These are phyloP conservation scores for Botrytis aclada DNA, from an alignment of 2,329 filamentous ascomycete genomes.

Conservation along the genomic window DNA sequence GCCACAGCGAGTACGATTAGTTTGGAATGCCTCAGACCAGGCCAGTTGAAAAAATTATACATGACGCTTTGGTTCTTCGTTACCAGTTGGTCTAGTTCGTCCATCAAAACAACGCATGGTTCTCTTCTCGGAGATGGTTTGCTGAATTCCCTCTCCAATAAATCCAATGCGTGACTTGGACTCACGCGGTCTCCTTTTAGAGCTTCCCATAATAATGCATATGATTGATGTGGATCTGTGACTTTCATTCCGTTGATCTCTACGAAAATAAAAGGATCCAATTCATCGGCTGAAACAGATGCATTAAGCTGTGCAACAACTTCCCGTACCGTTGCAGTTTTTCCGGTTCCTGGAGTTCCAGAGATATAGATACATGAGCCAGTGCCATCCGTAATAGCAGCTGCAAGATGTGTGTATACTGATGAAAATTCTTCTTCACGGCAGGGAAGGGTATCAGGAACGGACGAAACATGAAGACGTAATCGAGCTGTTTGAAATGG, in stretches of 20 bases:
- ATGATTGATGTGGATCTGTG: conserved; percentile 94
- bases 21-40: conserved; percentile 81
- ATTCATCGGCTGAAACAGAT: conserved; percentile 82
- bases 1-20: conserved; percentile 96
- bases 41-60: conserved; percentile 99
- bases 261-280: conserved; percentile 98
- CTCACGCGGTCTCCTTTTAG: conserved; percentile 90
- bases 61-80: conserved; percentile 99
- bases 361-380: conserved; percentile 99
- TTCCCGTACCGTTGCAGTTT: conserved; percentile 95
- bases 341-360: conserved; percentile 95
- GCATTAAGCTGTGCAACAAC: conserved; percentile 86
- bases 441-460: conserved; percentile 84
- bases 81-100: conserved; percentile 95
- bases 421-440: conserved; percentile 87
- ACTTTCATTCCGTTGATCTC: conserved; percentile 99
- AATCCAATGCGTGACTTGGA: conserved; percentile 83
- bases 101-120: conserved; percentile 96
- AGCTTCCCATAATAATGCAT: conserved; percentile 92
- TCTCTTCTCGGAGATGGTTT: conserved; percentile 86
- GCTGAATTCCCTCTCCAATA: conserved; percentile 89
- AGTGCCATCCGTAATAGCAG: conserved; percentile 87
- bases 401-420: conserved; percentile 90
- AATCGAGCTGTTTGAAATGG: conserved; percentile 90
- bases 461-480: conserved; percentile 87